These are phyloP conservation scores for Boletus rubroflammeus DNA, from an alignment of 768 basidiomycete species.

Conservation along the genomic window DNA sequence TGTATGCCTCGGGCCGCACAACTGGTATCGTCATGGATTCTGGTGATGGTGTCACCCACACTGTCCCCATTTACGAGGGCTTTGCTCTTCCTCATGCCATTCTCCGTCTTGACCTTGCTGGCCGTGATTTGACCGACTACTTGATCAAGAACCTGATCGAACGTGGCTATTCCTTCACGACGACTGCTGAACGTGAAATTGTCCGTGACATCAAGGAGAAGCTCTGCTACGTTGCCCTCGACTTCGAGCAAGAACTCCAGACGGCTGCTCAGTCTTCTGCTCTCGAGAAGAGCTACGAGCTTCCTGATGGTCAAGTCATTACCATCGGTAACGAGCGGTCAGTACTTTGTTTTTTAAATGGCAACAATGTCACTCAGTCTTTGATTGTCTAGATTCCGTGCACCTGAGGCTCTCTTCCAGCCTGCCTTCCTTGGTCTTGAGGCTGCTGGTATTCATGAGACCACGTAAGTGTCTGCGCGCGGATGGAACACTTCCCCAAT, in stretches of 20 bases:
- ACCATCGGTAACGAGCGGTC: conserved; percentile 71
- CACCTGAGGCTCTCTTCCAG: conserved; percentile 57
- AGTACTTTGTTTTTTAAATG: conserved; percentile 4
- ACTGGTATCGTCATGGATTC: conserved; percentile 95
- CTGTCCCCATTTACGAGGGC: conserved; percentile 95
- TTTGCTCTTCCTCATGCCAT: conserved; percentile 93
- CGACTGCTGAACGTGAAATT: conserved; percentile 90
- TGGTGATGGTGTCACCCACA: conserved; percentile 94
- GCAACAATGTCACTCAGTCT: neutral
- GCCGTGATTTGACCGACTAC: conserved; percentile 85
- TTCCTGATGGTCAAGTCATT: conserved; percentile 92
- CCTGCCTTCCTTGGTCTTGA: conserved; percentile 64
- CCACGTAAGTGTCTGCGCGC: conserved; percentile 38
- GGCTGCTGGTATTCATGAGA: conserved; percentile 79
- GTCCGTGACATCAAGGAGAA: conserved; percentile 95
- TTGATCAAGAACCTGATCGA: conserved; percentile 84
- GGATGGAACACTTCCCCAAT: neutral
- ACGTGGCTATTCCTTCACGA: conserved; percentile 92
- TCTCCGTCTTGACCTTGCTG: conserved; percentile 86
- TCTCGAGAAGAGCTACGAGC: conserved; percentile 90
- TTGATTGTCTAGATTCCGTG: conserved; percentile 43
- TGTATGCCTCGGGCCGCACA: conserved; percentile 93
- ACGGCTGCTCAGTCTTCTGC: conserved; percentile 86
- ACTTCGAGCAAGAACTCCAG: conserved; percentile 92
- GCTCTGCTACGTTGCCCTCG: conserved; percentile 90